phyloP scores from a whole-genome alignment of 148 eudicot genomes.

The Tetragonia tetragonoides region DNA sequence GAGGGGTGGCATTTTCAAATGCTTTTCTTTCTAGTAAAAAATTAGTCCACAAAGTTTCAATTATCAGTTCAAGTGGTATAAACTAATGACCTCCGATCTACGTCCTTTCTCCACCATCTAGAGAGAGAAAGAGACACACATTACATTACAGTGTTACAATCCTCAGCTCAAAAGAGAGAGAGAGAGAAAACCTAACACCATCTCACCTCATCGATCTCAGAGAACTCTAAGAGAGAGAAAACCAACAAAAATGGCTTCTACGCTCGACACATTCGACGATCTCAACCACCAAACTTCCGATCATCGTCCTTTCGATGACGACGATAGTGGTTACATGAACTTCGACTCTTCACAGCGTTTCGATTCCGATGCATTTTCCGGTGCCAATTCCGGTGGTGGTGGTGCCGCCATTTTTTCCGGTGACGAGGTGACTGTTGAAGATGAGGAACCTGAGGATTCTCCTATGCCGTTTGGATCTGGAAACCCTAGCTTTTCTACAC shows the following conservation, averaged over 20 bases:
- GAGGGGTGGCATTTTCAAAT: too few species aligned
- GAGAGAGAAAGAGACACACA: neutral
- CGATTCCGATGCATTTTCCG: slow-evolving; percentile 19
- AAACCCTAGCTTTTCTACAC: slow-evolving; percentile 30
- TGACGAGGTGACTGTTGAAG: slow-evolving; percentile 42
- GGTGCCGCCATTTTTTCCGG: slow-evolving; percentile 28
- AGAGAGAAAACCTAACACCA: slow-evolving; percentile 3
- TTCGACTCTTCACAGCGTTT: slow-evolving; percentile 26
- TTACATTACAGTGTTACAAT: neutral
- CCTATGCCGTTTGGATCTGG: slow-evolving; percentile 47
- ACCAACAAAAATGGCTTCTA: slow-evolving; percentile 24
- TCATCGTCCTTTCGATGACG: slow-evolving; percentile 43
- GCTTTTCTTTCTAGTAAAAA: too few species aligned
- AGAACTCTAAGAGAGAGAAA: slow-evolving; percentile 3
- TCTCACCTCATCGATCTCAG: too few species aligned
- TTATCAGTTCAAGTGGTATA: too few species aligned
- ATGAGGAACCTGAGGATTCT: slow-evolving; percentile 24
- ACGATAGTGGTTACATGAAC: slow-evolving; percentile 32
- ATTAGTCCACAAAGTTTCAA: too few species aligned
- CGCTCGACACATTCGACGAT: slow-evolving; percentile 61
- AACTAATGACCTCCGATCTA: too few species aligned
- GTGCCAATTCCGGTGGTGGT: neutral
- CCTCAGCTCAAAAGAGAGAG: slow-evolving; percentile 17
- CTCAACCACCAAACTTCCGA: slow-evolving; percentile 34
- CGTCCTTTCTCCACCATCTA: neutral